Evolutionary conservation across 2,329 filamentous ascomycete genomes (phyloP).

Genomic region (Alternaria panax): DNA sequence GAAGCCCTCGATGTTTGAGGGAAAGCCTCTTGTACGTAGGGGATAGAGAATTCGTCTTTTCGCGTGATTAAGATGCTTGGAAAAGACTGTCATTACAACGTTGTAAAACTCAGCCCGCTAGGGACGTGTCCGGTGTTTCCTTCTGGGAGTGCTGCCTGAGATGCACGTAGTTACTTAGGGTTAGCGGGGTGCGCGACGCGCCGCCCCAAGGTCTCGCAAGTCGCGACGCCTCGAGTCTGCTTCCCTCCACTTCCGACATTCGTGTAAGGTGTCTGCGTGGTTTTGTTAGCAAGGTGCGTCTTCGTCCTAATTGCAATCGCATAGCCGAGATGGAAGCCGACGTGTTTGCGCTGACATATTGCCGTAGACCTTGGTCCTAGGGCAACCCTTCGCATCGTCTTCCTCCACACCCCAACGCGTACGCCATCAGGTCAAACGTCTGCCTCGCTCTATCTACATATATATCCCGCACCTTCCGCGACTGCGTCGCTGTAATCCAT

Average conservation of each 20-base stretch:
- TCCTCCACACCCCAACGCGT: slow-evolving; percentile 11
- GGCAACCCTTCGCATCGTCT: slow-evolving; percentile 32
- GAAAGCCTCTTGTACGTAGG: too few species aligned
- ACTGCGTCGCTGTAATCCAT: slow-evolving; percentile 7
- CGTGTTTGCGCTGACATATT: slow-evolving; percentile 27
- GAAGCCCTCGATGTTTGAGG: too few species aligned
- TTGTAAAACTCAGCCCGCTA: too few species aligned
- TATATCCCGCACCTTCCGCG: not conserved
- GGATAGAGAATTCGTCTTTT: too few species aligned
- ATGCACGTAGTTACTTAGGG: not conserved
- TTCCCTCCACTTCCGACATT: slow-evolving; percentile 21
- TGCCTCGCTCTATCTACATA: slow-evolving; percentile 21
- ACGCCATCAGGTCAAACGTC: slow-evolving; percentile 27
- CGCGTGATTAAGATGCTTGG: too few species aligned
- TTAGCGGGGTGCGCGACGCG: slow-evolving; percentile 10
- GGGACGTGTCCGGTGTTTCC: too few species aligned
- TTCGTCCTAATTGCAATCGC: slow-evolving; percentile 17
- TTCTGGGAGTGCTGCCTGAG: slow-evolving; percentile 2
- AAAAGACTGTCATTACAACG: too few species aligned
- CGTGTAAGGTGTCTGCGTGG: slow-evolving; percentile 17
- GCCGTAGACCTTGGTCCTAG: slow-evolving; percentile 26
- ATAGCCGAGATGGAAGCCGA: not conserved
- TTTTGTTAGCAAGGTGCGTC: slow-evolving; percentile 22
- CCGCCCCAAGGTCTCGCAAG: slow-evolving; percentile 29
- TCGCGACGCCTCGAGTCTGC: slow-evolving; percentile 26